Evolutionary conservation across 2,329 filamentous ascomycete species (phyloP).

Genomic region (Ceratocystis harringtonii): DNA sequence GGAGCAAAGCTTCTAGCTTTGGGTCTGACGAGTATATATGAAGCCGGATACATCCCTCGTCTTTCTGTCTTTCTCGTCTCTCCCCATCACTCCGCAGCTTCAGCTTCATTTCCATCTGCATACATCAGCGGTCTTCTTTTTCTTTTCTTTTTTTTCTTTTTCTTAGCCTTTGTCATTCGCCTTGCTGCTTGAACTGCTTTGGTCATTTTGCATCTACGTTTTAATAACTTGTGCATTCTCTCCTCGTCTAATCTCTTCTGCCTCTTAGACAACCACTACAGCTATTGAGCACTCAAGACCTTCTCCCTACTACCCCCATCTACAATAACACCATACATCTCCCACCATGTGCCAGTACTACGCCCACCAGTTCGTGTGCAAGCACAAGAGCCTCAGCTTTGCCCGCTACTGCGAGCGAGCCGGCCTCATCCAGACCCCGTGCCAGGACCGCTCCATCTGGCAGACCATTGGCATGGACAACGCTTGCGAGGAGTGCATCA

Average conservation of each 20-base stretch:
- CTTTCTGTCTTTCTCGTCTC: neutral
- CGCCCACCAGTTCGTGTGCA: conserved; percentile 26
- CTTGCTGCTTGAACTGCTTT: neutral
- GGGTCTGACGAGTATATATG: conserved; percentile 2
- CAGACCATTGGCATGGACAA: conserved; percentile 26
- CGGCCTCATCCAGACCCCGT: conserved; percentile 26
- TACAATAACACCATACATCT: neutral
- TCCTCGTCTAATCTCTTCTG: neutral
- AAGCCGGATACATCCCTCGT: neutral
- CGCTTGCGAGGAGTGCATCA: conserved; percentile 25
- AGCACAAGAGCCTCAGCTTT: conserved; percentile 25
- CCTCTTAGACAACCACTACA: neutral
- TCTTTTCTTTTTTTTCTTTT: neutral
- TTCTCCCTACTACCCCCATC: neutral
- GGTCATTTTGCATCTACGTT: conserved; percentile 2
- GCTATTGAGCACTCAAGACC: neutral
- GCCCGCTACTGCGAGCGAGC: conserved; percentile 26
- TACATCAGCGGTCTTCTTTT: neutral
- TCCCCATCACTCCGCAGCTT: neutral
- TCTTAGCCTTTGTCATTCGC: neutral
- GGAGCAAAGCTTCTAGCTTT: neutral
- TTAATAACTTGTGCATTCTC: conserved; percentile 1
- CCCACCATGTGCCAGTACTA: conserved; percentile 27
- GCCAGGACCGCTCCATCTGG: conserved; percentile 25
- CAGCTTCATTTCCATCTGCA: neutral